Conservation (phyloP, 495 filamentous ascomycete species). For the Pyronema omphalodes region DNA sequence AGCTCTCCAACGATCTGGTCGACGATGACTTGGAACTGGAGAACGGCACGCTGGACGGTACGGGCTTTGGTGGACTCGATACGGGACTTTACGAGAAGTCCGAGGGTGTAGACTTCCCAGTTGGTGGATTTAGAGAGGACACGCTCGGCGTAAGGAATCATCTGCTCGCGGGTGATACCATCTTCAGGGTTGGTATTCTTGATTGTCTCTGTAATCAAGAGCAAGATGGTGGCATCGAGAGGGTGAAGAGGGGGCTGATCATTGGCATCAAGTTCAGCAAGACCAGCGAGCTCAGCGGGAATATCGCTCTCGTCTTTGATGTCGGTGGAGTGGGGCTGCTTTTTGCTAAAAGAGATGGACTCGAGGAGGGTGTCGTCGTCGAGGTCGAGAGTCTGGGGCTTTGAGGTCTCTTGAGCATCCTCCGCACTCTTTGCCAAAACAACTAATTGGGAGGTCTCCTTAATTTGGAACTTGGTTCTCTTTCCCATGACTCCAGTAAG, state of each 20-base stretch:
- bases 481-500: slow-evolving; percentile 78
- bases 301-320: slow-evolving; percentile 25
- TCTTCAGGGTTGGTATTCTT: slow-evolving; percentile 71
- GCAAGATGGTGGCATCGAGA: slow-evolving; percentile 61
- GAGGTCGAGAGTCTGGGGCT: slow-evolving; percentile 50
- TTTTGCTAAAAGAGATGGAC: slow-evolving; percentile 48
- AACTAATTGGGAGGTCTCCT: slow-evolving; percentile 75
- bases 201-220: slow-evolving; percentile 70
- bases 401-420: slow-evolving; percentile 4
- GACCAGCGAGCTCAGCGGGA: slow-evolving; percentile 31
- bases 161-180: slow-evolving; percentile 77
- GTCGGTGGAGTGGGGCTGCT: slow-evolving; percentile 27
- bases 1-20: slow-evolving; percentile 93
- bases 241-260: slow-evolving; percentile 68
- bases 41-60: slow-evolving; percentile 69
- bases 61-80: slow-evolving; percentile 73
- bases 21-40: slow-evolving; percentile 90
- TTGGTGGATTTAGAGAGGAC: slow-evolving; percentile 83
- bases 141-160: slow-evolving; percentile 71
- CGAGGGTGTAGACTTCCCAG: slow-evolving; percentile 96
- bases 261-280: slow-evolving; percentile 50
- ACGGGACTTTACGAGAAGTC: slow-evolving; percentile 65
- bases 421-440: slow-evolving; percentile 63
- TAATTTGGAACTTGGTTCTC: slow-evolving; percentile 80
- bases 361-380: slow-evolving; percentile 92